A percentile compares a stretch with the other conserved stretches of the same genome.
Conservation (phyloP, 2,329 filamentous ascomycete genomes). For the Trichoderma aggressivum region DNA sequence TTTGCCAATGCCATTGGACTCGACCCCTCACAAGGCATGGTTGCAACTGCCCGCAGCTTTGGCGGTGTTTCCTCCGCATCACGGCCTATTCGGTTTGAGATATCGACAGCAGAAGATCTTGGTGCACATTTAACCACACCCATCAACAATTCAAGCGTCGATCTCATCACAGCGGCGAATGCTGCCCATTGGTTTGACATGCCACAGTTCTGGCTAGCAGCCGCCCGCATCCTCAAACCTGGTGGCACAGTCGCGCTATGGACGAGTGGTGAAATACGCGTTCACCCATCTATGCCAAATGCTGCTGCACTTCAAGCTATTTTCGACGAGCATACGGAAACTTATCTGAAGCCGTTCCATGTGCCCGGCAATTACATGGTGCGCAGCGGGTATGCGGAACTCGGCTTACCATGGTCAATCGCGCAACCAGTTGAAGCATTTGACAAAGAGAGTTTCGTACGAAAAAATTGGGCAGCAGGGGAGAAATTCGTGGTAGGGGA, state of each 20-base stretch:
- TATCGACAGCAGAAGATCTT: background rate
- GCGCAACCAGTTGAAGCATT: background rate
- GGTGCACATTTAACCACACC: background rate
- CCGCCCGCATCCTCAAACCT: conserved; percentile 45
- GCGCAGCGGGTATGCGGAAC: background rate
- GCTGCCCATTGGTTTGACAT: conserved; percentile 60
- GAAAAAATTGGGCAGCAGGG: background rate
- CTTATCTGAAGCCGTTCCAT: background rate
- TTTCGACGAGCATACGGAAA: background rate
- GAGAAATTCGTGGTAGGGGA: background rate
- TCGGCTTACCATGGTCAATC: background rate
- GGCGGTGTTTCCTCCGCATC: background rate
- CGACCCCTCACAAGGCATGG: background rate
- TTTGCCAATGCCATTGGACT: background rate
- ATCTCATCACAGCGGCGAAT: conserved; percentile 32
- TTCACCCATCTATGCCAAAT: background rate
- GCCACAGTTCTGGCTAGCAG: conserved; percentile 45
- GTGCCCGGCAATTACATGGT: background rate
- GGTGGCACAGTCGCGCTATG: conserved; percentile 55
- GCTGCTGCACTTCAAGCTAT: background rate
- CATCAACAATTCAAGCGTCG: background rate
- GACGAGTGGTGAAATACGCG: conserved; percentile 30
- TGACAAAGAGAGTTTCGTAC: background rate
- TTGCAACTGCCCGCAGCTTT: background rate
- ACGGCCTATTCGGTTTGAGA: background rate